These are phyloP conservation scores for Phialocephala subalpina DNA, from an alignment of 2,329 filamentous ascomycete species.

Conservation along the genomic window DNA sequence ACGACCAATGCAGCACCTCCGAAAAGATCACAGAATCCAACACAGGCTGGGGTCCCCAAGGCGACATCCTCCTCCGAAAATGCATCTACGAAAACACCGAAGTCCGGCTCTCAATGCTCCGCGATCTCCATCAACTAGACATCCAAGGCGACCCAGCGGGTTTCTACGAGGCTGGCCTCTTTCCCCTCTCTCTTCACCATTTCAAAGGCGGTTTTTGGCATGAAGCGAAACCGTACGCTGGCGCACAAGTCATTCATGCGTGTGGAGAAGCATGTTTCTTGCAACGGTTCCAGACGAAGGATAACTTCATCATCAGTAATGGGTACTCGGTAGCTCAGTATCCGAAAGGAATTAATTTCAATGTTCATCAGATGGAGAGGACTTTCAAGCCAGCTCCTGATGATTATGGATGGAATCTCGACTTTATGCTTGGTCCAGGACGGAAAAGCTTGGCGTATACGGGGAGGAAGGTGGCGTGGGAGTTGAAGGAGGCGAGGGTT, in stretches of 20 bases:
- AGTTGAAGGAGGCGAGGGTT: slow-evolving; percentile 58
- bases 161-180: slow-evolving; percentile 43
- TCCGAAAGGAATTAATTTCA: slow-evolving; percentile 38
- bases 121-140: slow-evolving; percentile 43
- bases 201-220: slow-evolving; percentile 62
- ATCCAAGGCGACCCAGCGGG: slow-evolving; percentile 41
- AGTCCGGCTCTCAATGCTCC: slow-evolving; percentile 40
- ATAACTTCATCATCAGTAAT: slow-evolving; percentile 43
- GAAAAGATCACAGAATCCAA: slow-evolving; percentile 62
- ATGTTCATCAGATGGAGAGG: slow-evolving; percentile 42
- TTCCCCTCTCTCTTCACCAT: slow-evolving; percentile 41
- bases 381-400: slow-evolving; percentile 40
- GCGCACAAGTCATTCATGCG: slow-evolving; percentile 39
- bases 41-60: slow-evolving; percentile 62
- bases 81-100: slow-evolving; percentile 44
- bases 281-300: slow-evolving; percentile 40
- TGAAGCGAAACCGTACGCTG: slow-evolving; percentile 37
- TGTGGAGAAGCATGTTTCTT: slow-evolving; percentile 45
- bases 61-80: slow-evolving; percentile 43
- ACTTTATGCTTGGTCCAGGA: slow-evolving; percentile 60
- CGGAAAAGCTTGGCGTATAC: slow-evolving; percentile 56
- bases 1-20: slow-evolving; percentile 54
- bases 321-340: slow-evolving; percentile 39
- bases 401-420: slow-evolving; percentile 46
- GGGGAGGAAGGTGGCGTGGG: slow-evolving; percentile 61